Base-by-base conservation (phyloP, 768 basidiomycete genomes). In the Tylopilus felleus region DNA sequence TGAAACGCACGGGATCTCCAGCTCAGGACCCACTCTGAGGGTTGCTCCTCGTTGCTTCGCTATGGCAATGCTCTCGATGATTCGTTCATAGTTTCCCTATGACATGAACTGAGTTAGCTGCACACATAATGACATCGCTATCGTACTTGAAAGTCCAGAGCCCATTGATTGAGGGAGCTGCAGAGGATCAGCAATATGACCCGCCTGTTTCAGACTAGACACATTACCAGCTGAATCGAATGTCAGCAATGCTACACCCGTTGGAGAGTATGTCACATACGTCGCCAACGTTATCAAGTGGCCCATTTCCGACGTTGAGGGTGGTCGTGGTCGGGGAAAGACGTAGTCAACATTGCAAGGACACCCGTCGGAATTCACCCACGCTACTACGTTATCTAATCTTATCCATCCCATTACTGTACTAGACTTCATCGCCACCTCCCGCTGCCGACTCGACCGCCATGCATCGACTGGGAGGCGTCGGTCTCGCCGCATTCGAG, bases 81-180 rank as follows among this genome's bases (percentile, higher is more conserved):
- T 98, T 21, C 97, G 84, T 60, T 93, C 88, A 64, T 89, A 82
- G 67, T 98, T 99, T 25, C 97, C 97, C 92, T 97, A 44, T 40
- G 21, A 19, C 5, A 19, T 3, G 21, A 7, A 22, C 35, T 49
- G 14, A 42, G 49, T 41, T 22, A 53, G 43, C 12, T 23, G 12
- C n/a, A 21, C 29, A 28, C 21, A 42, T 12, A 16, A 9, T n/a
- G 4, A 0, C 3, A 27, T 14, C 7, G n/a, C 12, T 27, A 14
- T 57, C 75, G 57, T 64, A 88, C 94, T 67, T 95, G 85, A 57
- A 98, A 98, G 69, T 98, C 96, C 36, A 98, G 74, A 8, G 97
- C 90, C 93, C 96, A 98, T 72, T 99, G 96, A 65, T 98, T 96
- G 27, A 99, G 76, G 16, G 93, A 94, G 68, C 93, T 96, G 42